These are phyloP conservation scores for Xanthoconium stramineum DNA, from an alignment of 768 basidiomycete genomes.

Conservation along the genomic window DNA sequence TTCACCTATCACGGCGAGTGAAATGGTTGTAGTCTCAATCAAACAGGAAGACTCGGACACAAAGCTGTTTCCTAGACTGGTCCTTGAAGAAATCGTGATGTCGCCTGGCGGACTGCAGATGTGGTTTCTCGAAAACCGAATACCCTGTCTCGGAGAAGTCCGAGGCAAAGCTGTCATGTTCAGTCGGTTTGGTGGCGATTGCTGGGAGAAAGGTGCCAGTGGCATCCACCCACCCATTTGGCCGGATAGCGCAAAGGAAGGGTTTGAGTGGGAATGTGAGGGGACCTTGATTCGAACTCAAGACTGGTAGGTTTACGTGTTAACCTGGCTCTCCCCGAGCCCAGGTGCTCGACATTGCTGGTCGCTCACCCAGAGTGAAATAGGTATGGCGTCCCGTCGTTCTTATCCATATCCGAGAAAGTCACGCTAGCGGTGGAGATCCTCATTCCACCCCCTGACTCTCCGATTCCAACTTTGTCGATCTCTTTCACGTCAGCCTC, in stretches of 20 bases:
- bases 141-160: slow-evolving; percentile 80
- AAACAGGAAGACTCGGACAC: slow-evolving; percentile 78
- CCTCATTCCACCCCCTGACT: slow-evolving; percentile 41
- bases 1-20: slow-evolving; percentile 50
- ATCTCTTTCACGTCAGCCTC: slow-evolving; percentile 83
- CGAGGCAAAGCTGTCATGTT: slow-evolving; percentile 83
- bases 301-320: slow-evolving; percentile 62
- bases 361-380: slow-evolving; percentile 2
- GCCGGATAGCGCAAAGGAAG: slow-evolving; percentile 73
- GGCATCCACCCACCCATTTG: slow-evolving; percentile 87
- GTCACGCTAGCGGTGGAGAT: slow-evolving; percentile 51
- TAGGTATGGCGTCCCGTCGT: slow-evolving; percentile 80
- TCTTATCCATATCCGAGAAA: slow-evolving; percentile 85
- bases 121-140: slow-evolving; percentile 82
- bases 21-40: slow-evolving; percentile 83
- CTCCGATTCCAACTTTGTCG: slow-evolving; percentile 48
- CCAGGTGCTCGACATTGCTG: background rate
- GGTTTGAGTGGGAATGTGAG: slow-evolving; percentile 78
- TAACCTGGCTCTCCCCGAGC: background rate
- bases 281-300: slow-evolving; percentile 69
- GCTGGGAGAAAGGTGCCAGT: slow-evolving; percentile 71
- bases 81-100: slow-evolving; percentile 58
- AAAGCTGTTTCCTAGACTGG: slow-evolving; percentile 56
- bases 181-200: slow-evolving; percentile 68
- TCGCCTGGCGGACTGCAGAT: slow-evolving; percentile 52